Evolutionary conservation across 768 basidiomycete species (phyloP), one percentile per base, ranked within the genome.

Genomic region (Lanmaoa rubissima): DNA sequence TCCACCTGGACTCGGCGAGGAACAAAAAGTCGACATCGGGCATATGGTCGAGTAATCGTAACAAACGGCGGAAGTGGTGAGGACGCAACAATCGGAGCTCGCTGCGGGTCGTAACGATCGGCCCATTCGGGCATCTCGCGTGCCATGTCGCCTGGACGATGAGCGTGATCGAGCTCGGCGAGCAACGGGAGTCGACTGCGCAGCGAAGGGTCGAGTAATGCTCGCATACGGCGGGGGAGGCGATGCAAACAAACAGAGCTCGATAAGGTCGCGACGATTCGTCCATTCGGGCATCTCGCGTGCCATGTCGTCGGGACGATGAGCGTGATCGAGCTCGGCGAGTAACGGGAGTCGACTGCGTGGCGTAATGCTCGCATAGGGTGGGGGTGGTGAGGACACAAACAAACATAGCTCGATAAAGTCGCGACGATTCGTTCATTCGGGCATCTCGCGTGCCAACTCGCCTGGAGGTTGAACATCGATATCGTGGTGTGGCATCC

Each of bases 361-460:
- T 12, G 35, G 2, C 1, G 21, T 14, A 12, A 13, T 4, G 10
- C 10, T 32, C 8, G 24, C n/a, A 35, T 16, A 14, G 24, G 47
- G 45, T 16, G 21, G 24, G 34, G 6, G 51, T 49, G 17, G 44
- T 5, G 45, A 16, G 21, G 39, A 24, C 21, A 24, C 10, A 4
- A 5, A n/a, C 17, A 10, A 10, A 11, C 7, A 28, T 36, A 19
- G 26, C n/a, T 19, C n/a, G 51, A 4, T 3, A 11, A 12, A 13
- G 53, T 32, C 53, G 21, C 38, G 13, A 19, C 24, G 14, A 28
- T 38, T 28, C 24, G 47, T 51, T 13, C 17, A 13, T 28, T 36
- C 32, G 34, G 32, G 48, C 43, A 59, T 11, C 38, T 52, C 34
- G 58, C 39, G 48, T 59, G 57, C 48, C 43, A 4, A 38, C 16